A percentile compares a stretch with the other conserved stretches of the same genome.
These are phyloP conservation scores for Paecilomyces formosus DNA, from an alignment of 2,329 filamentous ascomycete genomes.

Conservation along the genomic window DNA sequence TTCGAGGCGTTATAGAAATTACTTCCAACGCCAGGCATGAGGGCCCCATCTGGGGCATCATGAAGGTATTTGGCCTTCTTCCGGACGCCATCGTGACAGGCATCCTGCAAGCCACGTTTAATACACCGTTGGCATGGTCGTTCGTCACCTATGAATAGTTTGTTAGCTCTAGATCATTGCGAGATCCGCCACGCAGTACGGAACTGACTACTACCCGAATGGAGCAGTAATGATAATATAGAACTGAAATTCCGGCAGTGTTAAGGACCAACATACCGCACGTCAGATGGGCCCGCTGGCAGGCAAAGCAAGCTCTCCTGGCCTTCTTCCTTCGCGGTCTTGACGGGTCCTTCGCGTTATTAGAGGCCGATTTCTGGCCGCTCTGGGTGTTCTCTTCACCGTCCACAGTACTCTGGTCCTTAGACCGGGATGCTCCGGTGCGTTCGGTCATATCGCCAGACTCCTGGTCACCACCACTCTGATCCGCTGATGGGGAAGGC, in stretches of 20 bases:
- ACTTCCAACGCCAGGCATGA: constrained; percentile 76
- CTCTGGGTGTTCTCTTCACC: constrained; percentile 40
- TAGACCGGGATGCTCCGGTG: constrained; percentile 34
- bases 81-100: constrained; percentile 89
- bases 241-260: neutral
- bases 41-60: constrained; percentile 82
- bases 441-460: constrained; percentile 28
- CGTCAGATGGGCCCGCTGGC: constrained; percentile 92
- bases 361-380: constrained; percentile 47
- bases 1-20: constrained; percentile 49
- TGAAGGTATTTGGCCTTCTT: constrained; percentile 99
- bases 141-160: constrained; percentile 66
- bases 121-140: constrained; percentile 90
- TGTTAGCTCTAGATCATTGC: constrained; percentile 17
- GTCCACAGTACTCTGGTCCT: constrained; percentile 36
- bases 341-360: constrained; percentile 75
- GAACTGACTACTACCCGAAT: neutral
- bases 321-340: constrained; percentile 93
- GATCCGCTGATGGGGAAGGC: constrained; percentile 27
- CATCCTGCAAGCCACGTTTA: constrained; percentile 82
- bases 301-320: constrained; percentile 88
- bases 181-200: constrained; percentile 3
- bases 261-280: constrained; percentile 67
- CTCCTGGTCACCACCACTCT: constrained; percentile 30
- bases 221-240: constrained; percentile 2